Base-by-base conservation (phyloP, 1,139 yeast genomes). In the Spencermartinsiella ligniputridi region DNA sequence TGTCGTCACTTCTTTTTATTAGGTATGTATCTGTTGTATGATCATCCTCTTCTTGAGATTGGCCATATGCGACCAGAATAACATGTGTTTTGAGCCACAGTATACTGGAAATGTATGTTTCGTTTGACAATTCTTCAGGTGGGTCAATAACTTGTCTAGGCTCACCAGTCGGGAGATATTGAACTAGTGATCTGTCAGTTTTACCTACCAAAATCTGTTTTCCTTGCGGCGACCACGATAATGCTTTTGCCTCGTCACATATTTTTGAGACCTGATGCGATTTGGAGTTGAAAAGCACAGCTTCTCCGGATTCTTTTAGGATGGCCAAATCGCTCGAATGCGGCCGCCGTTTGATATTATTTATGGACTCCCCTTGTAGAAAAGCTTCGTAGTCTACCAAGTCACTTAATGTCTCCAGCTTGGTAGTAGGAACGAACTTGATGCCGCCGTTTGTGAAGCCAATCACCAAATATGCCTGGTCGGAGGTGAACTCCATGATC, bases 201-300 rank as follows among this genome's bases (percentile, higher is more conserved):
- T 44, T 42, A 0, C 67, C 62, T 11, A 58, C 51, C 6, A 60
- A 53, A 9, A 67, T 47, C 41, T 64, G 63, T 39, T 63, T 61
- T 9, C 69, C 70, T 40, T 52, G 53, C 15, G 66, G 63, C 2
- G 70, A 62, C 66, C 68, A 67, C 18, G 62, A 51, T 33, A 62
- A 52, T 11, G 62, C 55, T 0, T 56, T 36, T 11, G 61, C 56
- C 12, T 55, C 54, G 27, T 1, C 55, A 47, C 2, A 61, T 30
- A 1, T 40, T 29, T 1, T 21, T 37, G 1, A 37, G 12, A 1
- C 39, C 3, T 5, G 42, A 32, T 1, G 48, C 35, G 1, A 36
- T 6, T 2, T 55, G 16, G 30, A 54, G 50, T 3, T 58, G 39
- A 1, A 53, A 17, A 4, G 40, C 33, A 25, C 32, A 11, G 41